Evolutionary conservation across 306 rosid genomes (phyloP), one percentile per base, ranked within the genome.

Genomic region (Vigna radiata): DNA sequence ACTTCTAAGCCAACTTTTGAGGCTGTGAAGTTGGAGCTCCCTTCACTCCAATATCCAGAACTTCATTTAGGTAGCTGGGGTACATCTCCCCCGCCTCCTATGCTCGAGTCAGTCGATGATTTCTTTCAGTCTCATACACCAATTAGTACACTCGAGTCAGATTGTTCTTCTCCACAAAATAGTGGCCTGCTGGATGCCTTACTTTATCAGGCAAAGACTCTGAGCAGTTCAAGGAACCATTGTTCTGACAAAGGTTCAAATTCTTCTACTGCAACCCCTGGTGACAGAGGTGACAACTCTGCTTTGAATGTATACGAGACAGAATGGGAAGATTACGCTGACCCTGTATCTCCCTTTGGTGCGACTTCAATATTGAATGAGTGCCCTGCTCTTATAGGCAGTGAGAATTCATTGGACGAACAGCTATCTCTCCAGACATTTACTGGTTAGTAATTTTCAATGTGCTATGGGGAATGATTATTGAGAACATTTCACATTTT

Each of bases 1-100:
- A 86, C 97, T 92, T 96, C 98, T 77, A 78, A 75, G 93, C 92
- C 97, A 78, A 50, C 81, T 74, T 79, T 33, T 46, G 91, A 87
- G 93, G 85, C 88, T 69, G 87, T 79, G 98, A 92, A 95, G 97
- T 84, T 72, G 85, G 99, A 96, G 98, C 99, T 96, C 98, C 99
- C 99, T 96, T 96, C 99, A 92, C 90, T 92, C 99, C 99, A 96
- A 96, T 89, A 87, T 96, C 78, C 94, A 78, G 91, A 92, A 83
- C 83, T 91, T 84, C 98, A 96, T 85, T 85, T 92, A 79, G 78
- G 95, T 79, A 83, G 88, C 86, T 90, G 97, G 97, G 90, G 88
- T 55, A 79, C 85, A 78, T 81, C 92, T 84, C 82, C 92, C 76
- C 86, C 85, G 1, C 91, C 80, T 50, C 83, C 93, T 56, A 77